A percentile compares a stretch with the other conserved stretches of the same genome.
These are phyloP conservation scores for Colletotrichum sp. DNA, from an alignment of 2,329 filamentous ascomycete genomes.

Conservation along the genomic window DNA sequence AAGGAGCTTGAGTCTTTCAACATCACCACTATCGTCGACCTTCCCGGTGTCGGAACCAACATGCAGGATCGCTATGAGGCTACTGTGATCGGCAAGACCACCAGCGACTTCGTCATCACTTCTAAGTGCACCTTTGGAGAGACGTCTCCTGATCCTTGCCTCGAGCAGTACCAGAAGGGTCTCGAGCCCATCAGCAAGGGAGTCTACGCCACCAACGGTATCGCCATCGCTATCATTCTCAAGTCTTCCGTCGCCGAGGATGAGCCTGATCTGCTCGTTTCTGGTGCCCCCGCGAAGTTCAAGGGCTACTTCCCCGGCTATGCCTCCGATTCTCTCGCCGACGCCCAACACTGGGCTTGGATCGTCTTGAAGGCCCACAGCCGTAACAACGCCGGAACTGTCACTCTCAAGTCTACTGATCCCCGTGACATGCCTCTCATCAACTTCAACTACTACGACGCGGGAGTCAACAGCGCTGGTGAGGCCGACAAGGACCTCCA, in stretches of 20 bases:
- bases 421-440: constrained; percentile 69
- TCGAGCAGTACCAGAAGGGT: constrained; percentile 33
- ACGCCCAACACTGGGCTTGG: constrained; percentile 45
- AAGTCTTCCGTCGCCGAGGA: constrained; percentile 40
- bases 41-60: constrained; percentile 56
- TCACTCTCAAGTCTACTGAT: constrained; percentile 64
- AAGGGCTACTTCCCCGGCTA: constrained; percentile 62
- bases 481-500: constrained; percentile 36
- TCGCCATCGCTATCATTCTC: constrained; percentile 52
- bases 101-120: constrained; percentile 30
- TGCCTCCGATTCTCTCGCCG: constrained; percentile 46
- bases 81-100: constrained; percentile 22
- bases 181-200: constrained; percentile 30
- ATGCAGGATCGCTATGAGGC: constrained; percentile 50
- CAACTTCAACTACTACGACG: constrained; percentile 61
- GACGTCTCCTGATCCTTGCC: constrained; percentile 38
- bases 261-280: constrained; percentile 59
- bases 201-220: constrained; percentile 51
- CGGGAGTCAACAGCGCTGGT: constrained; percentile 51
- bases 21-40: constrained; percentile 49
- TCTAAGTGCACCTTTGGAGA: constrained; percentile 35
- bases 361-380: constrained; percentile 57
- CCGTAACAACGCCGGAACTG: constrained; percentile 64
- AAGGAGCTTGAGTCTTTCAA: constrained; percentile 44
- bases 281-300: constrained; percentile 60